Evolutionary conservation across 2,329 filamentous ascomycete species (phyloP), one percentile per base, ranked within the genome.

Genomic region (Fusarium sp.): DNA sequence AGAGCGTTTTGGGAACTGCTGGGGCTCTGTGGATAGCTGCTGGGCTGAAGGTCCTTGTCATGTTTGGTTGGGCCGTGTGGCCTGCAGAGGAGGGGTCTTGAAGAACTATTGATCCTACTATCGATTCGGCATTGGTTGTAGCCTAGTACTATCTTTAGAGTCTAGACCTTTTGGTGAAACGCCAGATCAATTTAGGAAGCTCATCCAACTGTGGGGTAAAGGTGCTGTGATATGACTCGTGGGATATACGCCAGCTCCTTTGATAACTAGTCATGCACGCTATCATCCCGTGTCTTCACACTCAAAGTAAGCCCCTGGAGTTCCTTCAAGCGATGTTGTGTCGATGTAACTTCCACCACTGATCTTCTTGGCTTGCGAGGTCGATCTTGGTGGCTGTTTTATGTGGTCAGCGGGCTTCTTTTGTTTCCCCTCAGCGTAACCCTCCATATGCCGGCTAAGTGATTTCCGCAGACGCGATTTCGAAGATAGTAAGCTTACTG

Each of bases 21-120:
- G 85, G 83, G 1, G 85, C 87, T 2, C 72, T 91, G 61, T 91
- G 89, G 89, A 81, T 85, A n/a, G 88, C 87, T 0, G 83, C 86
- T 0, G 77, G 70, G 0, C 71, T 91, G 46, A 92, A 92, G 79
- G 70, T 85, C 2, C 38, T 79, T 3, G 87, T 91, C 62, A 82
- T 88, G 1, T 23, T 86, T 3, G 79, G 85, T 0, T 92, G 90
- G 90, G 78, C 88, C 18, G 68, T 86, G 3, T 92, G 90, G 90
- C 87, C 84, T 6, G 82, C 78, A 1, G 84, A 86, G 61, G 71
- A 76, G 23, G 62, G 53, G 52, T 26, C 60, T n/a, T 65, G 41
- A 59, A n/a, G 44, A 13, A n/a, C 2, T 29, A 39, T 57, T 20
- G 43, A 20, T n/a, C 26, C 26, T 39, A n/a, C 28, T 39, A 26